Percentiles rank a stretch among this genome's conserved stretches.
Evolutionary conservation across 2,329 filamentous ascomycete genomes (phyloP).

Genomic region (Epichloe aotearoae): DNA sequence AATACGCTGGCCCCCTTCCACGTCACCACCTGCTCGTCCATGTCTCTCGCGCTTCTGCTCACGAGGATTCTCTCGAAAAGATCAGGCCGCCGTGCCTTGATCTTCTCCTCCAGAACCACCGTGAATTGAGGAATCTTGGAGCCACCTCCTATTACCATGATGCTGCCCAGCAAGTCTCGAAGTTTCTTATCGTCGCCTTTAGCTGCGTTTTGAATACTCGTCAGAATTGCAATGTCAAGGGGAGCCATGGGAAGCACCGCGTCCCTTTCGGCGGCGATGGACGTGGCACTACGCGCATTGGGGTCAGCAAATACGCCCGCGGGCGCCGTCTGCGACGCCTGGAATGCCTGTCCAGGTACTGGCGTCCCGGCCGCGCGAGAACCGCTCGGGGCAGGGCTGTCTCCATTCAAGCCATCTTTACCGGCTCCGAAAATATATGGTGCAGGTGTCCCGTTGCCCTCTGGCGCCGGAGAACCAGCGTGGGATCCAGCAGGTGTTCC

Average conservation of each 20-base stretch:
- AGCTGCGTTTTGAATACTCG: slow-evolving; percentile 75
- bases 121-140: slow-evolving; percentile 71
- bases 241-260: slow-evolving; percentile 69
- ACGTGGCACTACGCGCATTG: slow-evolving; percentile 34
- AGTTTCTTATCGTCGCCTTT: slow-evolving; percentile 86
- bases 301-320: slow-evolving; percentile 37
- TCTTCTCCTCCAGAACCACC: slow-evolving; percentile 67
- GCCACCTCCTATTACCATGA: slow-evolving; percentile 83
- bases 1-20: slow-evolving; percentile 99
- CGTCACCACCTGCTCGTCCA: slow-evolving; percentile 92
- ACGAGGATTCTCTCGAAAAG: slow-evolving; percentile 48
- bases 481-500: slow-evolving; percentile 74
- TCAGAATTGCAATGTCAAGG: slow-evolving; percentile 80
- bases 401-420: slow-evolving; percentile 31
- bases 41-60: slow-evolving; percentile 67
- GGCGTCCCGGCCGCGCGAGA: slow-evolving; percentile 37
- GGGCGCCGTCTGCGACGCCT: slow-evolving; percentile 22
- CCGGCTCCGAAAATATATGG: slow-evolving; percentile 40
- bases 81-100: slow-evolving; percentile 54
- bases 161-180: slow-evolving; percentile 75
- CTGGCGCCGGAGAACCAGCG: slow-evolving; percentile 76
- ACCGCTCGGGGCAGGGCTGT: slow-evolving; percentile 39
- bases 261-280: slow-evolving; percentile 58
- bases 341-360: slow-evolving; percentile 20
- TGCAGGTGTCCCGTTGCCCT: slow-evolving; percentile 56